A percentile compares a stretch with the other conserved stretches of the same genome.
Conservation (phyloP, 2,329 filamentous ascomycete genomes). For the Anisogramma anomala region DNA sequence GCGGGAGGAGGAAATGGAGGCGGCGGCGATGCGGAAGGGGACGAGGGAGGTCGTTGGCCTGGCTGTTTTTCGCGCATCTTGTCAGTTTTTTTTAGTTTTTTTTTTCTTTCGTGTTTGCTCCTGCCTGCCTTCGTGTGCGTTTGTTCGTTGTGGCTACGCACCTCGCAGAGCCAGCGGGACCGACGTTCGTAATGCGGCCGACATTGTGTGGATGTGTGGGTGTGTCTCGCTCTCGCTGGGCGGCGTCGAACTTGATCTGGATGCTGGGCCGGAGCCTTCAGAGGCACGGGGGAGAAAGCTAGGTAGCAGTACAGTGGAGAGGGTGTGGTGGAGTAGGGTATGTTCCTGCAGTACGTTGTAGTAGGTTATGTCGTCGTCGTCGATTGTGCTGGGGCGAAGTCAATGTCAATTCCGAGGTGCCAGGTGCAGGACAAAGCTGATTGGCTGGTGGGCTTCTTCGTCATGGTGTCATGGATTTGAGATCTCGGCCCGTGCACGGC, state of each 20-base stretch:
- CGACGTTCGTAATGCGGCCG: conserved; percentile 38
- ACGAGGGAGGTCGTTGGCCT: conserved; percentile 53
- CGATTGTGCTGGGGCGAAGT: too few species aligned
- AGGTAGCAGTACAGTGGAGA: too few species aligned
- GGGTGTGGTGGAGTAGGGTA: too few species aligned
- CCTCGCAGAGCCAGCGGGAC: conserved; percentile 42
- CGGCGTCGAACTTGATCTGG: not conserved
- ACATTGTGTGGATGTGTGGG: conserved; percentile 21
- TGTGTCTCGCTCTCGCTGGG: not conserved
- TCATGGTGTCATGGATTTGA: too few species aligned
- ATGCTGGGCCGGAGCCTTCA: not conserved
- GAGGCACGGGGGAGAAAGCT: too few species aligned
- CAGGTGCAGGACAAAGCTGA: too few species aligned
- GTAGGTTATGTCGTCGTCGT: too few species aligned
- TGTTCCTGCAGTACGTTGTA: too few species aligned
- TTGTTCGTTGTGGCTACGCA: conserved; percentile 21
- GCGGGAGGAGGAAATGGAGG: conserved; percentile 54
- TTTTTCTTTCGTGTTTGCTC: not conserved
- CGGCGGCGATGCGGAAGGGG: conserved; percentile 51
- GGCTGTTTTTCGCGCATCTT: conserved; percentile 31
- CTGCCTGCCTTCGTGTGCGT: conserved; percentile 1
- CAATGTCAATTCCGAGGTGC: too few species aligned
- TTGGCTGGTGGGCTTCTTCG: too few species aligned
- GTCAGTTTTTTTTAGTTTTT: too few species aligned
- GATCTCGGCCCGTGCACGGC: too few species aligned